Percentiles rank a stretch among this genome's conserved stretches.
These are phyloP conservation scores for Metarhizium guizhouense DNA, from an alignment of 2,329 filamentous ascomycete genomes.

Conservation along the genomic window DNA sequence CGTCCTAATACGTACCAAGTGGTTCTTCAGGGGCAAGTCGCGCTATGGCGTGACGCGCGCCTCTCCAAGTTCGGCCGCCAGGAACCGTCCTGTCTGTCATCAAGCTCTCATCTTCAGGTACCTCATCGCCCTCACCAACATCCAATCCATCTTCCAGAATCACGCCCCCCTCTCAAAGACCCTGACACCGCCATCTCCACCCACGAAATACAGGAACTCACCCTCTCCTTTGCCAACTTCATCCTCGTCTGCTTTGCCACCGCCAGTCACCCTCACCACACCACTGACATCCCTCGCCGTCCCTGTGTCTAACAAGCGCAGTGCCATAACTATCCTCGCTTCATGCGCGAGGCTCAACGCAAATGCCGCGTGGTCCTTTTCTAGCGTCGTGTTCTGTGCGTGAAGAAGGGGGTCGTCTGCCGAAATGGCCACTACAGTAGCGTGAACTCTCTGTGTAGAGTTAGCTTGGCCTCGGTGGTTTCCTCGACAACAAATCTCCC, in stretches of 20 bases:
- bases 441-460: slow-evolving; percentile 45
- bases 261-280: slow-evolving; percentile 66
- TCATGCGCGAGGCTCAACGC: slow-evolving; percentile 64
- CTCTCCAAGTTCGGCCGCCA: not conserved
- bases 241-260: slow-evolving; percentile 25
- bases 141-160: not conserved
- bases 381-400: slow-evolving; percentile 52
- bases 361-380: slow-evolving; percentile 63
- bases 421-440: slow-evolving; percentile 58
- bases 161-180: slow-evolving; percentile 71
- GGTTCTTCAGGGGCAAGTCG: not conserved
- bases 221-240: slow-evolving; percentile 31
- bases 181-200: slow-evolving; percentile 66
- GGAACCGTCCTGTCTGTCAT: not conserved
- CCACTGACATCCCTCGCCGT: slow-evolving; percentile 87
- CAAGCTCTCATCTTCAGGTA: not conserved
- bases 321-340: slow-evolving; percentile 60
- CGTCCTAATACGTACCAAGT: not conserved
- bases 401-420: slow-evolving; percentile 66
- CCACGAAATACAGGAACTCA: slow-evolving; percentile 76
- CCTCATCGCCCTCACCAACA: not conserved
- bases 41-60: not conserved
- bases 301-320: slow-evolving; percentile 75
- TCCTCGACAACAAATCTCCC: too few species aligned
- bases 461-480: too few species aligned